Evolutionary conservation across 1,284 basidiomycete species (phyloP).

Genomic region (Rhodotorula sp.): DNA sequence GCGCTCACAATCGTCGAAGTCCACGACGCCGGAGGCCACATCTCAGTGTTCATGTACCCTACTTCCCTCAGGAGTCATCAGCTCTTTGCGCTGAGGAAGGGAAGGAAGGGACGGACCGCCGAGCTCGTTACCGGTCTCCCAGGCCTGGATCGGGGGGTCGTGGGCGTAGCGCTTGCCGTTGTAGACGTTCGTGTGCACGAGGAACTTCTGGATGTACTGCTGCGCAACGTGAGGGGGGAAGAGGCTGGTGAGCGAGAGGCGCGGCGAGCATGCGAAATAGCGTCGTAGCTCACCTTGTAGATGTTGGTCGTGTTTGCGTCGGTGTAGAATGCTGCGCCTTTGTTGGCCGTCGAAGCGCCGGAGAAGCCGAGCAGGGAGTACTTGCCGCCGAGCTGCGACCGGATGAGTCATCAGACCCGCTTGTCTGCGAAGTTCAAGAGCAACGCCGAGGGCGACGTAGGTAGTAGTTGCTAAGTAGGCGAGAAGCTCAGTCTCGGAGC

Average conservation of each 20-base stretch:
- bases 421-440: too few relatives aligned
- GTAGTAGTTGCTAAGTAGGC: not conserved
- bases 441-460: not conserved
- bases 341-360: not conserved
- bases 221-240: not conserved
- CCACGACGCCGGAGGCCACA: constrained; percentile 30
- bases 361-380: constrained; percentile 24
- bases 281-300: not conserved
- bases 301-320: constrained; percentile 3
- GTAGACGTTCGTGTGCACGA: constrained; percentile 32
- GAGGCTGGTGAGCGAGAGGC: not conserved
- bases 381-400: constrained; percentile 12
- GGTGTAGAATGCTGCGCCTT: constrained; percentile 9
- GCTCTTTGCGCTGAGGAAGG: not conserved
- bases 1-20: constrained; percentile 16
- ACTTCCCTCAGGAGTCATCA: too few relatives aligned
- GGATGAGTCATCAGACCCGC: too few relatives aligned
- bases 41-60: constrained; percentile 22
- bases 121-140: constrained; percentile 47
- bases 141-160: constrained; percentile 40
- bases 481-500: not conserved
- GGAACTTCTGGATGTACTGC: constrained; percentile 14
- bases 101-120: constrained; percentile 14
- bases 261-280: not conserved
- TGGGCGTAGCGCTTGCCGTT: constrained; percentile 29